Percentiles rank a stretch among this genome's conserved stretches.
Conservation (phyloP, 345 rosid genomes). For the Boechera stricta region DNA sequence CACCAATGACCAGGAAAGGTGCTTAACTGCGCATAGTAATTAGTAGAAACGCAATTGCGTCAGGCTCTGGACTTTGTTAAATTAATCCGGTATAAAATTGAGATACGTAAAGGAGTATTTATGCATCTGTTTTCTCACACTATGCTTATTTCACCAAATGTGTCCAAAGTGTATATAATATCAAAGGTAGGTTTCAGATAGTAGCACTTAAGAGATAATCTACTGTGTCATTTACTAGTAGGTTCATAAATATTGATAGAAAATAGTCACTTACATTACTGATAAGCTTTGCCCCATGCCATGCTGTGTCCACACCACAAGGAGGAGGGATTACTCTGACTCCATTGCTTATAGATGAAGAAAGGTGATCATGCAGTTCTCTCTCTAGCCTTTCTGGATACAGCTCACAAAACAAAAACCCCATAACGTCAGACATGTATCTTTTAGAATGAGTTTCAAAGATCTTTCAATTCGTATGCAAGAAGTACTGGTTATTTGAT, state of each 20-base stretch:
- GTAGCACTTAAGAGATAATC: slow-evolving; percentile 11
- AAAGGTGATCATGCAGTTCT: slow-evolving; percentile 66
- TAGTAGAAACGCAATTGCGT: background rate
- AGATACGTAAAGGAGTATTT: background rate
- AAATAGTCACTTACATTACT: slow-evolving; percentile 68
- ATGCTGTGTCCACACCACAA: slow-evolving; percentile 71
- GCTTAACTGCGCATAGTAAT: slow-evolving; percentile 63
- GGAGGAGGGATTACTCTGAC: slow-evolving; percentile 77
- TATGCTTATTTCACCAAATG: slow-evolving; percentile 3
- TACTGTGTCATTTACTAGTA: background rate
- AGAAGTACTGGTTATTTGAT: background rate
- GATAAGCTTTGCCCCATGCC: slow-evolving; percentile 90
- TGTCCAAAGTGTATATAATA: background rate
- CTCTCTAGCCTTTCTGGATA: slow-evolving; percentile 80
- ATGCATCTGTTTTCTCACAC: slow-evolving; percentile 15
- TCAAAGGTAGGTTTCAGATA: slow-evolving; percentile 12
- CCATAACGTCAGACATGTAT: background rate
- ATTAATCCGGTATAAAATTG: background rate
- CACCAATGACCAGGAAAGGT: slow-evolving; percentile 87
- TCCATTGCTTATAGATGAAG: slow-evolving; percentile 62
- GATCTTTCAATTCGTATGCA: slow-evolving; percentile 1
- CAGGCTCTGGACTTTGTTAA: slow-evolving; percentile 4
- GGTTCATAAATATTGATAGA: background rate
- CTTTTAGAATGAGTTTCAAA: slow-evolving; percentile 9
- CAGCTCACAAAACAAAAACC: slow-evolving; percentile 20